phyloP scores from a whole-genome alignment of 371 early-diverging fungal genomes.

The Batkoa obscura region DNA sequence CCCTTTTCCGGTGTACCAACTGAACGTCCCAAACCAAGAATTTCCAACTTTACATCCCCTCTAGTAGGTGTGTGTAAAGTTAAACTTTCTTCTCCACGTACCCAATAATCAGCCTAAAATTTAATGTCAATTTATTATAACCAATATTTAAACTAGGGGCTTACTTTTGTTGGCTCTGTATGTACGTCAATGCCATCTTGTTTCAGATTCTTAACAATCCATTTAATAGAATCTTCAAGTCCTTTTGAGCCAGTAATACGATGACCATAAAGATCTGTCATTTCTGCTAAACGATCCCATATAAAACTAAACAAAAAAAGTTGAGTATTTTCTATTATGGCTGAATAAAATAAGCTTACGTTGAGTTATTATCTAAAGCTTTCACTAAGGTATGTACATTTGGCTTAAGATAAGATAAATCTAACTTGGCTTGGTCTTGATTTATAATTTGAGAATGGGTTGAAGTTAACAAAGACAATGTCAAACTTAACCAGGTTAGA shows the following conservation, averaged over 20 bases:
- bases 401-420: background rate
- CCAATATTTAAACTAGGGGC: background rate
- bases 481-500: too few relatives aligned
- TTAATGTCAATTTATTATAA: background rate
- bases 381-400: background rate
- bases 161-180: background rate
- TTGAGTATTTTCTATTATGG: background rate
- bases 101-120: slow-evolving; percentile 18
- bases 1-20: slow-evolving; percentile 18
- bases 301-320: slow-evolving; percentile 7
- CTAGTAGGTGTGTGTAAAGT: slow-evolving; percentile 21
- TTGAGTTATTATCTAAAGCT: background rate
- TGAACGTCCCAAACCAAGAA: slow-evolving; percentile 29
- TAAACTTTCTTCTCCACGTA: slow-evolving; percentile 22
- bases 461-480: background rate
- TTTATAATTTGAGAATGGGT: background rate
- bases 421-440: background rate
- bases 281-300: slow-evolving; percentile 35
- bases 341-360: background rate
- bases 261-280: slow-evolving; percentile 33
- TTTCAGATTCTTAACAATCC: background rate
- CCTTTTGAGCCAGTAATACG: slow-evolving; percentile 23
- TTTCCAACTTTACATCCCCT: slow-evolving; percentile 17
- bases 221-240: slow-evolving; percentile 11
- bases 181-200: background rate